Percentiles rank a stretch among this genome's conserved stretches.
Evolutionary conservation across 495 filamentous ascomycete genomes (phyloP).

Genomic region (Penicillium robsamsonii): DNA sequence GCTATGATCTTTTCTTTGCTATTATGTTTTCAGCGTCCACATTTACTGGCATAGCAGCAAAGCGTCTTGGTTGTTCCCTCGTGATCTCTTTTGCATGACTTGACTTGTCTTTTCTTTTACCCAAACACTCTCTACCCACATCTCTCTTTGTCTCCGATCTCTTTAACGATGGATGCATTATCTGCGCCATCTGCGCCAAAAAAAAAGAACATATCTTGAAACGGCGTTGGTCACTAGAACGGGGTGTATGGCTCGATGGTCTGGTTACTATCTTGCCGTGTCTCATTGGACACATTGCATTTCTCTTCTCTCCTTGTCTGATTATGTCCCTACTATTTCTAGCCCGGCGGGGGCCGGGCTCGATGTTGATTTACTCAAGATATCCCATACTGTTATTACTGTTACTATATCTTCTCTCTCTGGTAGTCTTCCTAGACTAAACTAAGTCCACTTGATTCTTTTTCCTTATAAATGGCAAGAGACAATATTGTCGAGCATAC

Average conservation of each 20-base stretch:
- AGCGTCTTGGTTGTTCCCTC: constrained; percentile 12
- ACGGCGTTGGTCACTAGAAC: constrained; percentile 7
- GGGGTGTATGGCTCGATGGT: background rate
- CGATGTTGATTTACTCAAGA: constrained; percentile 26
- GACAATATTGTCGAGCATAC: too few species aligned
- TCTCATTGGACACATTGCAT: constrained; percentile 1
- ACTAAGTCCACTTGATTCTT: too few species aligned
- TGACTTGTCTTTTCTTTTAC: constrained; percentile 3
- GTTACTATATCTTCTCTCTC: background rate
- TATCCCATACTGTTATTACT: constrained; percentile 31
- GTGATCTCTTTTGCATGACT: background rate
- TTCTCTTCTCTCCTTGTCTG: constrained; percentile 15
- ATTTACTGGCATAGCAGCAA: constrained; percentile 10
- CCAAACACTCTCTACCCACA: background rate
- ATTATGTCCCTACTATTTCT: constrained; percentile 6
- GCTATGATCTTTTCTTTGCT: constrained; percentile 21
- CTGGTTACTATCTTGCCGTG: constrained; percentile 9
- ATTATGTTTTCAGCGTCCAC: constrained; percentile 5
- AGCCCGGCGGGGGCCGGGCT: constrained; percentile 2
- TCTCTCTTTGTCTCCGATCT: background rate
- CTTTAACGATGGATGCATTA: background rate
- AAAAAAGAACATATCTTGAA: background rate
- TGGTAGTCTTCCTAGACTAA: background rate
- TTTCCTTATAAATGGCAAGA: too few species aligned
- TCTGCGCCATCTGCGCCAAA: too few species aligned